phyloP scores from a whole-genome alignment of 2,329 filamentous ascomycete species.

The Fusarium bactridioides region DNA sequence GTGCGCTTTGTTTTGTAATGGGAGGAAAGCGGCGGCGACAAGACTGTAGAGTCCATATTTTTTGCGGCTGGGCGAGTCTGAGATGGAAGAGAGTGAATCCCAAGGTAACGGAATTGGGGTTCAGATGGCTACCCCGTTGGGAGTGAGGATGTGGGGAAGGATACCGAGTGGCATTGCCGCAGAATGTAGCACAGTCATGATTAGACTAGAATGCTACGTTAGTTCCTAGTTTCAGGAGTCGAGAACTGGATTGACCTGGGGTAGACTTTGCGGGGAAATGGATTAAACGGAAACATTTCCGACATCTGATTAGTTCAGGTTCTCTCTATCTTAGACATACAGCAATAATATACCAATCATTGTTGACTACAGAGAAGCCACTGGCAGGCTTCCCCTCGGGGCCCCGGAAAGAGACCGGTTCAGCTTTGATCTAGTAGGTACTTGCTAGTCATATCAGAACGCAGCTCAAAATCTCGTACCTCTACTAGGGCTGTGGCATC shows the following conservation, averaged over 20 bases:
- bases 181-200: not conserved
- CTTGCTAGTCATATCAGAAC: not conserved
- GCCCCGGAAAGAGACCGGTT: not conserved
- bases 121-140: not conserved
- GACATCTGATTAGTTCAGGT: not conserved
- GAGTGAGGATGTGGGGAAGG: not conserved
- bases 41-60: not conserved
- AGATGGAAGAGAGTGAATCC: not conserved
- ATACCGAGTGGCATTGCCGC: not conserved
- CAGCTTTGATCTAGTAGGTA: not conserved
- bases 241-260: not conserved
- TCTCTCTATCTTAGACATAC: not conserved
- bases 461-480: not conserved
- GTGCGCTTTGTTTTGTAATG: not conserved
- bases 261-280: not conserved
- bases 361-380: not conserved
- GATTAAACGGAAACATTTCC: not conserved
- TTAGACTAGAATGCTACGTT: not conserved
- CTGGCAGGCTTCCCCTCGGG: not conserved
- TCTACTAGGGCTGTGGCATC: not conserved
- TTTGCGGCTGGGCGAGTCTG: not conserved
- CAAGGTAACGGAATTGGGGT: not conserved
- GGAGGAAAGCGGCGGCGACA: not conserved
- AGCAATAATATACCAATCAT: not conserved
- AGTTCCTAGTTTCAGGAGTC: not conserved